phyloP scores from a whole-genome alignment of 2,329 filamentous ascomycete genomes.

The Monilinia aucupariae region DNA sequence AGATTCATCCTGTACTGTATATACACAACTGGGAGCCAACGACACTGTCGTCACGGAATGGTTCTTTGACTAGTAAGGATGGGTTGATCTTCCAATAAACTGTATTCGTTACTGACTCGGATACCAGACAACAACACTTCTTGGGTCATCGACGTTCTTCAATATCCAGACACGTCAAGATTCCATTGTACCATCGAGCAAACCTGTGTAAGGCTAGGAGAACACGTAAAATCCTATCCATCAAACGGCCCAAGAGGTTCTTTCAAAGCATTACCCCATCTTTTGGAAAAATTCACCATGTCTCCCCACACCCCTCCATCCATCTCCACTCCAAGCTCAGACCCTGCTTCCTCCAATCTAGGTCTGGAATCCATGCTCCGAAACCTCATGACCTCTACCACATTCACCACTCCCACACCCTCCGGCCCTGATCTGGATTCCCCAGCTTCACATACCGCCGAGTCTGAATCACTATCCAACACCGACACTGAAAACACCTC shows the following conservation, averaged over 20 bases:
- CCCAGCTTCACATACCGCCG: conserved; percentile 19
- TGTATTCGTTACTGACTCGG: neutral
- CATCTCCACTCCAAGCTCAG: conserved; percentile 4
- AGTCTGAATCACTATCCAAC: conserved; percentile 23
- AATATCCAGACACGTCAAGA: neutral
- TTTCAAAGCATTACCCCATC: neutral
- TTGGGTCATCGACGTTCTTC: neutral
- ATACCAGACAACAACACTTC: neutral
- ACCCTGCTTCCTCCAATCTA: neutral
- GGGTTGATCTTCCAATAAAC: conserved; percentile 2
- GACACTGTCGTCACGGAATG: neutral
- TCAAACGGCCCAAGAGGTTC: neutral
- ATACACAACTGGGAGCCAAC: neutral
- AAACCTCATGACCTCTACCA: conserved; percentile 2
- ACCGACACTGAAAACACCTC: conserved; percentile 27
- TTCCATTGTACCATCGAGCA: neutral
- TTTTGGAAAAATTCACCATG: conserved; percentile 4
- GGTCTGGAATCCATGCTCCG: conserved; percentile 2
- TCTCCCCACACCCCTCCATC: conserved; percentile 5
- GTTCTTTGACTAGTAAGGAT: neutral
- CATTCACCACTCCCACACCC: neutral
- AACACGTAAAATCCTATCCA: neutral
- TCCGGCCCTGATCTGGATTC: neutral
- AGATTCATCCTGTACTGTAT: neutral
- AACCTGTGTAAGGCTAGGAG: neutral